A percentile compares a stretch with the other conserved stretches of the same genome.
phyloP scores from a whole-genome alignment of 2,329 filamentous ascomycete species.

The Cordyceps pruinosa region DNA sequence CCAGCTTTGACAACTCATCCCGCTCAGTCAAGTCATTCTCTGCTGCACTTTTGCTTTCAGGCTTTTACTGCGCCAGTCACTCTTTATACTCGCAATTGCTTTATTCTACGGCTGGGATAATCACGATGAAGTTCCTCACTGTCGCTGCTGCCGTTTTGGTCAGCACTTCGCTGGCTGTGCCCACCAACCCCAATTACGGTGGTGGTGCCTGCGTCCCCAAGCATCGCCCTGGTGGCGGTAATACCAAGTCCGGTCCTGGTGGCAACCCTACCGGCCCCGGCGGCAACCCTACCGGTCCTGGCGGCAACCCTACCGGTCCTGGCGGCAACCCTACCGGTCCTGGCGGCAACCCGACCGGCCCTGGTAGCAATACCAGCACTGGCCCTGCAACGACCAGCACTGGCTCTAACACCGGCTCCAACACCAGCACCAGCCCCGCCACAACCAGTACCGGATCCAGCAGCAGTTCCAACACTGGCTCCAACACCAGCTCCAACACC shows the following conservation, averaged over 20 bases:
- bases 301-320: background rate
- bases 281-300: background rate
- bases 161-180: constrained; percentile 13
- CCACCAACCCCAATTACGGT: constrained; percentile 8
- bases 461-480: no score
- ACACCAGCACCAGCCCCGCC: background rate
- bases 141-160: constrained; percentile 14
- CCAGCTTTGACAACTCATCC: constrained; percentile 5
- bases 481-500: no score
- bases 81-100: background rate
- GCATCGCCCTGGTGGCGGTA: background rate
- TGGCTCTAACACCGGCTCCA: background rate
- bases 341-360: background rate
- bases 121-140: constrained; percentile 18
- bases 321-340: background rate
- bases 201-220: background rate
- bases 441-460: no score
- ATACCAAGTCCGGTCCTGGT: background rate
- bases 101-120: background rate
- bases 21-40: constrained; percentile 4
- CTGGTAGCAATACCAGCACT: background rate
- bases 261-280: background rate
- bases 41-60: background rate
- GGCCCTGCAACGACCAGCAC: no score
- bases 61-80: background rate